phyloP scores from a whole-genome alignment of 129 eudicot species.

The Smallanthus sonchifolius region DNA sequence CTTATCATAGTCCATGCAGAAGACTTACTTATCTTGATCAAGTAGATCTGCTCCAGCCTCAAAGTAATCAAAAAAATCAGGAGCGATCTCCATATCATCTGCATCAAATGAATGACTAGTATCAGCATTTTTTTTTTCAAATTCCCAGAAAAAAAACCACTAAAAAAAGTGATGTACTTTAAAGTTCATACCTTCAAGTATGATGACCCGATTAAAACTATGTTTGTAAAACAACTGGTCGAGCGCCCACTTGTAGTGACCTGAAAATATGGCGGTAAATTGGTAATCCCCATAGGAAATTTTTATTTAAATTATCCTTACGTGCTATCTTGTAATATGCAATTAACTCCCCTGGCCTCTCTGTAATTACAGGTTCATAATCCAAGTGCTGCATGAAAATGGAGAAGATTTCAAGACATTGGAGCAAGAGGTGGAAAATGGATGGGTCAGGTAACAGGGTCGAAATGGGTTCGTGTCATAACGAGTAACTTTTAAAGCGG shows the following conservation, averaged over 20 bases:
- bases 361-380: constrained; percentile 67
- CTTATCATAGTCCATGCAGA: background rate
- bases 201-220: constrained; percentile 69
- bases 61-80: constrained; percentile 90
- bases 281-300: background rate
- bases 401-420: background rate
- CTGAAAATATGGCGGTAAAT: constrained; percentile 35
- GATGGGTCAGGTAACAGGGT: background rate
- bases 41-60: constrained; percentile 97
- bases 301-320: constrained; percentile 21
- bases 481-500: background rate
- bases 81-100: constrained; percentile 99
- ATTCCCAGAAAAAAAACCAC: background rate
- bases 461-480: background rate
- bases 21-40: constrained; percentile 74
- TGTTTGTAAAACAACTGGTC: constrained; percentile 78
- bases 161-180: background rate
- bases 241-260: constrained; percentile 99
- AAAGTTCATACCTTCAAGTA: constrained; percentile 72
- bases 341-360: constrained; percentile 88
- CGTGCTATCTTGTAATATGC: constrained; percentile 98
- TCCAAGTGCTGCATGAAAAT: constrained; percentile 68
- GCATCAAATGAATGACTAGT: constrained; percentile 24
- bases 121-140: background rate
- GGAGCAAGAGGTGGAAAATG: background rate